phyloP scores from a whole-genome alignment of 2,329 filamentous ascomycete species.

The Ambrosiella beaveri region DNA sequence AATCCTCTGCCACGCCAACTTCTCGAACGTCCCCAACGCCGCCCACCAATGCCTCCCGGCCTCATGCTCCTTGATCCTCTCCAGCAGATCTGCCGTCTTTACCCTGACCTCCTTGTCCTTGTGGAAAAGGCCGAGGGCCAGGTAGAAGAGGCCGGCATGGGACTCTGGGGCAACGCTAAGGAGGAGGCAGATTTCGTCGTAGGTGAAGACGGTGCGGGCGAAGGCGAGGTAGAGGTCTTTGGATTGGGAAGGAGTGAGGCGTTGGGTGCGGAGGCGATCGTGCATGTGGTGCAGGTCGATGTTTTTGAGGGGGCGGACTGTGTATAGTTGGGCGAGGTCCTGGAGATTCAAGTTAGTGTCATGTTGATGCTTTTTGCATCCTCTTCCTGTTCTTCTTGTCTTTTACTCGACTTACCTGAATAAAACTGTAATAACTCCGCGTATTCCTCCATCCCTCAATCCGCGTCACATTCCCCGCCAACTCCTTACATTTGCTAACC shows the following conservation, averaged over 20 bases:
- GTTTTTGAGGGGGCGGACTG: slow-evolving; percentile 52
- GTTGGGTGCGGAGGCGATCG: slow-evolving; percentile 71
- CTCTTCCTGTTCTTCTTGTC: neutral
- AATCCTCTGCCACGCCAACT: slow-evolving; percentile 66
- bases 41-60: slow-evolving; percentile 90
- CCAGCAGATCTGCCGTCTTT: slow-evolving; percentile 61
- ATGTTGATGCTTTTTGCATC: neutral
- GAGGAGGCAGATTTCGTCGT: slow-evolving; percentile 72
- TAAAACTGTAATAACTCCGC: slow-evolving; percentile 85
- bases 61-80: slow-evolving; percentile 69
- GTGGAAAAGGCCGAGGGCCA: slow-evolving; percentile 83
- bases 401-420: slow-evolving; percentile 40
- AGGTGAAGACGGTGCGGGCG: slow-evolving; percentile 55
- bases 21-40: slow-evolving; percentile 70
- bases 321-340: slow-evolving; percentile 50
- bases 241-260: slow-evolving; percentile 57
- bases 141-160: slow-evolving; percentile 76
- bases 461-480: slow-evolving; percentile 77
- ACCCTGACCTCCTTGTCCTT: slow-evolving; percentile 64
- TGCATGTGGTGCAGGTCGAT: slow-evolving; percentile 84
- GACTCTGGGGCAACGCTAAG: slow-evolving; percentile 69
- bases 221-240: slow-evolving; percentile 76
- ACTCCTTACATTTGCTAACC: slow-evolving; percentile 58
- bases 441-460: slow-evolving; percentile 97
- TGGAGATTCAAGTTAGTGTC: slow-evolving; percentile 17